phyloP scores from a whole-genome alignment of 2,329 filamentous ascomycete species.

The Sclerotinia sclerotiorum region DNA sequence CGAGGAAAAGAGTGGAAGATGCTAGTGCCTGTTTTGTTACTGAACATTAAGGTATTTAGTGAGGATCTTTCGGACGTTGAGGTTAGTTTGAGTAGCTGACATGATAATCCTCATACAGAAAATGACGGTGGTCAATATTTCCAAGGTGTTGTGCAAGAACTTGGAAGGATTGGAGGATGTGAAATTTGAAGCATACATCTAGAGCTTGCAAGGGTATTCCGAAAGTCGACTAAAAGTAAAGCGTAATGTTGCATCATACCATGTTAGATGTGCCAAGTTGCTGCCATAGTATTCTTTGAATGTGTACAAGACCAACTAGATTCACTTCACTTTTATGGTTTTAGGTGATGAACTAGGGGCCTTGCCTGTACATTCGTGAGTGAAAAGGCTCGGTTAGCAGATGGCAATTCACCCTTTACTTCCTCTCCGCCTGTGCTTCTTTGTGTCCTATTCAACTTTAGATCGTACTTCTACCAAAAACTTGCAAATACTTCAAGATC shows the following conservation, averaged over 20 bases:
- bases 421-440: neutral
- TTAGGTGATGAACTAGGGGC: neutral
- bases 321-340: neutral
- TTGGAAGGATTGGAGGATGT: neutral
- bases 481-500: no score
- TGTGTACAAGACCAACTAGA: neutral
- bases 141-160: neutral
- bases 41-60: neutral
- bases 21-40: neutral
- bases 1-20: neutral
- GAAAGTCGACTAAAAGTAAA: neutral
- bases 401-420: no score
- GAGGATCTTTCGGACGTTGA: neutral
- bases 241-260: neutral
- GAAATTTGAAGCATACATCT: neutral
- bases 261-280: no score
- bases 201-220: neutral
- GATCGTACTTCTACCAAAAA: no score
- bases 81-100: neutral
- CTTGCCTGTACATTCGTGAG: neutral
- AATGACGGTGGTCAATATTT: neutral
- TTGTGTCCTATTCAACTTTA: no score
- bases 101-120: neutral
- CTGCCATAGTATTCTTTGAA: neutral
- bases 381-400: neutral